Percentiles rank a stretch among this genome's conserved stretches.
These are phyloP conservation scores for Chloromonas sp. DNA, from an alignment of 163 green algal species.

Conservation along the genomic window DNA sequence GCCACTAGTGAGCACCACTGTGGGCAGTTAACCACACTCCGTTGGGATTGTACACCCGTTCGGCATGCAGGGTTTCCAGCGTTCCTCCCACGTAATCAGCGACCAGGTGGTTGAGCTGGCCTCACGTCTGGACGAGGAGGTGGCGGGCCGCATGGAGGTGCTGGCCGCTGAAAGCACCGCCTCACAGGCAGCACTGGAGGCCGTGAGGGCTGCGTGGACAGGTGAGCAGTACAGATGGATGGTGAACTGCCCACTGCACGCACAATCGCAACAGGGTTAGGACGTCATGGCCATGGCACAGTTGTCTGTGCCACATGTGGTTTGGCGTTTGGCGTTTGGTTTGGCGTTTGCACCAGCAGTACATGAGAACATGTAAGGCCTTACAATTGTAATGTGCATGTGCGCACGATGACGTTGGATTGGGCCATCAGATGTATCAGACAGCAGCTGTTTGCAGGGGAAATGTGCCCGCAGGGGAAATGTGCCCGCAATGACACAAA, in stretches of 20 bases:
- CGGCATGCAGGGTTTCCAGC: not conserved
- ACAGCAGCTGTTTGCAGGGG: too few relatives aligned
- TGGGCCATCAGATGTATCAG: too few relatives aligned
- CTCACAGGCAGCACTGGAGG: not conserved
- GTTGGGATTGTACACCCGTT: not conserved
- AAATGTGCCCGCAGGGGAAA: too few relatives aligned
- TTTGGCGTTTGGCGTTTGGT: too few relatives aligned
- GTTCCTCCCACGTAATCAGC: not conserved
- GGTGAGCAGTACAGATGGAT: too few relatives aligned
- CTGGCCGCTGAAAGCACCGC: not conserved
- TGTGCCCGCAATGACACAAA: too few relatives aligned
- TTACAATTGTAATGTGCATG: too few relatives aligned
- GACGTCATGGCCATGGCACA: not conserved
- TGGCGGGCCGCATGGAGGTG: constrained; percentile 1
- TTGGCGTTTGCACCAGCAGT: too few relatives aligned
- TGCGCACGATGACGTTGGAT: too few relatives aligned
- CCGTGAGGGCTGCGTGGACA: not conserved
- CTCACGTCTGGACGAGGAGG: not conserved
- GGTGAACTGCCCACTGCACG: not conserved
- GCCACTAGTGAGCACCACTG: not conserved
- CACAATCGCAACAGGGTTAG: not conserved
- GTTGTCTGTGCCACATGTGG: too few relatives aligned
- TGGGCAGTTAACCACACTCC: not conserved
- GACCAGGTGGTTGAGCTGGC: constrained; percentile 1
- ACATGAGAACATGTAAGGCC: too few relatives aligned